Base-by-base conservation (phyloP, 1,139 yeast species). In the Ogataea hybrid region DNA sequence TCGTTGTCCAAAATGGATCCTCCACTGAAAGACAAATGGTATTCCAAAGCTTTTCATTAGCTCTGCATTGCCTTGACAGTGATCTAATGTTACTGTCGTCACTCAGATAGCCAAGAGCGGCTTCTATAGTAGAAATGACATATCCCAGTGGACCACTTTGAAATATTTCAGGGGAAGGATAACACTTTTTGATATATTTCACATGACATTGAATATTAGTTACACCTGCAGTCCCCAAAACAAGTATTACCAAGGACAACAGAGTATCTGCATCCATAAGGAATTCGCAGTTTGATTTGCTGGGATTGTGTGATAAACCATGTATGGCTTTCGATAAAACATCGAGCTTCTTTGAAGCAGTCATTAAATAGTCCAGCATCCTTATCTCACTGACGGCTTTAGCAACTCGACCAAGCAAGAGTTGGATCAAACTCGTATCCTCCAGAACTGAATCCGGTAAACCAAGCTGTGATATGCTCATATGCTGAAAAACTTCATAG, bases 201-300 rank as follows among this genome's bases (percentile, higher is more conserved):
- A 89, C 57, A 52, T 85, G 92, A 2, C 79, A 75, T 52, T 78
- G 83, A 16, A 87, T 58, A 53, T 81, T 65, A 7, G 69, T 70
- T 2, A 84, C 71, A 38, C 72, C 72, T 0, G 95, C 72, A 42
- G 85, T 79, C 8, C 82, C 72, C 1, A 89, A 72, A 1, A 87
- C 89, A 65, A 88, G 69, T 5, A 88, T 74, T 46, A 90, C 65
- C 38, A 89, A 65, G 1, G 90, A 83, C 5, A 90, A 75, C 28
- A 90, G 66, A 0, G 86, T 79, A 57, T 90, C 97, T 0, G 97
- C 97, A 61, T 84, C 92, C 10, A 88, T 69, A n/a, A 25, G 3
- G n/a, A 5, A 20, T 7, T 7, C 7, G 21, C 8, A 20, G 9
- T 20, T 20, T 7, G 21, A 20, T 20, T 20, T 7, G 21, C 21